phyloP scores from a whole-genome alignment of 108 stramenopile genomes.

The Chaetoceros muelleri region DNA sequence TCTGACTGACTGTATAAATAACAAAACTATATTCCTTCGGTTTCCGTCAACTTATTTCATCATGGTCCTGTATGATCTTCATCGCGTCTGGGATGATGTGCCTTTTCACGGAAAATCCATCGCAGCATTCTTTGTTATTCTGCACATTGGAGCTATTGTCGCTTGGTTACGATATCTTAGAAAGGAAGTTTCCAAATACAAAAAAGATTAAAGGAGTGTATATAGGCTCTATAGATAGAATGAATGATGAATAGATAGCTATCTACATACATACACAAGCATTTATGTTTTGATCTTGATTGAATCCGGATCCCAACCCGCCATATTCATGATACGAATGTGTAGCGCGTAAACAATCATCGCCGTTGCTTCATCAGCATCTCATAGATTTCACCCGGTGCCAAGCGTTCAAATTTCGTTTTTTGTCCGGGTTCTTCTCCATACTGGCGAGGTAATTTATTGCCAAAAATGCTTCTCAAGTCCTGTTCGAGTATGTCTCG shows the following conservation, averaged over 20 bases:
- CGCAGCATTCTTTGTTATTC: not conserved
- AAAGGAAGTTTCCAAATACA: not conserved
- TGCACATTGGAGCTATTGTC: not conserved
- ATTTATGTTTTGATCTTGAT: no score
- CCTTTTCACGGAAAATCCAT: not conserved
- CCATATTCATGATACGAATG: no score
- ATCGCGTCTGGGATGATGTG: not conserved
- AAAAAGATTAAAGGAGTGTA: not conserved
- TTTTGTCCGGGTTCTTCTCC: constrained; percentile 12
- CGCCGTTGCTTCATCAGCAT: no score
- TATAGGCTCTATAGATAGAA: not conserved
- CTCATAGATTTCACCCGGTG: not conserved
- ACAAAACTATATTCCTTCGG: no score
- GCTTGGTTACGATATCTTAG: not conserved
- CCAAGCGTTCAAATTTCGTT: not conserved
- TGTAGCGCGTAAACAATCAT: no score
- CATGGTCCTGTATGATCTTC: not conserved
- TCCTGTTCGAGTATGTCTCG: constrained; percentile 23
- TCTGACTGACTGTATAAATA: no score
- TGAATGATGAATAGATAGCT: not conserved
- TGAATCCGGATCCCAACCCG: no score
- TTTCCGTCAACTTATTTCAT: no score
- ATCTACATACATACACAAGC: no score
- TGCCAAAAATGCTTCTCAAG: constrained; percentile 11
- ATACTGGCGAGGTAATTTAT: constrained; percentile 16